phyloP scores from a whole-genome alignment of 345 rosid genomes.

The Eucalyptus polyanthemos region DNA sequence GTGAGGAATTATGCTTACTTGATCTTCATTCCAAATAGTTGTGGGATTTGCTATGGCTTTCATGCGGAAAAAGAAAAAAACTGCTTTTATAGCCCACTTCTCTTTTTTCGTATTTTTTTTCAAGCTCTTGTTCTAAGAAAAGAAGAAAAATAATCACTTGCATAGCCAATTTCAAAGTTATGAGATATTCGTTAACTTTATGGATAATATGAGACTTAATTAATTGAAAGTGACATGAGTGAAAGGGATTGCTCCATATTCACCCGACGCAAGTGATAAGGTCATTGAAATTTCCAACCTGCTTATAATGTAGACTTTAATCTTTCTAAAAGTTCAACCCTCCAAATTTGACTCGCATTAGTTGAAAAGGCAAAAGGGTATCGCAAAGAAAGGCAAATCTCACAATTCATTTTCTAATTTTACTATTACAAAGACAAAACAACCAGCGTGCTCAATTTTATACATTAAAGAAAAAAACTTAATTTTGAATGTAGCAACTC shows the following conservation, averaged over 20 bases:
- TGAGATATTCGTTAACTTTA: background rate
- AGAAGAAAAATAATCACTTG: background rate
- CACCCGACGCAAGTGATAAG: background rate
- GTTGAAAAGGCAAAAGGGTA: background rate
- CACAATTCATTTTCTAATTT: background rate
- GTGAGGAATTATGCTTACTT: background rate
- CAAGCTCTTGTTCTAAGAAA: background rate
- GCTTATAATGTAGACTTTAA: background rate
- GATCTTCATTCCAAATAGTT: background rate
- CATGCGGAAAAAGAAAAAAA: rapidly evolving
- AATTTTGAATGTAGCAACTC: background rate
- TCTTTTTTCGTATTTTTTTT: background rate
- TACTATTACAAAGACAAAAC: background rate
- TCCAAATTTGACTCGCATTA: background rate
- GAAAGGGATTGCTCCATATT: background rate
- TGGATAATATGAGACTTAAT: background rate
- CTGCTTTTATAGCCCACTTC: background rate
- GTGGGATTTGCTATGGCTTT: background rate
- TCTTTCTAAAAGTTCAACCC: background rate
- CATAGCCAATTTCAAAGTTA: background rate
- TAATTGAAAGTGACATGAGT: background rate
- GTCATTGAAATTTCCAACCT: background rate
- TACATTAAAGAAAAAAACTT: background rate
- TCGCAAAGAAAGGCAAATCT: background rate
- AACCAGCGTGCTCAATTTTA: background rate